Conservation (phyloP, 2,329 filamentous ascomycete species). For the Knoxdaviesia proteae region DNA sequence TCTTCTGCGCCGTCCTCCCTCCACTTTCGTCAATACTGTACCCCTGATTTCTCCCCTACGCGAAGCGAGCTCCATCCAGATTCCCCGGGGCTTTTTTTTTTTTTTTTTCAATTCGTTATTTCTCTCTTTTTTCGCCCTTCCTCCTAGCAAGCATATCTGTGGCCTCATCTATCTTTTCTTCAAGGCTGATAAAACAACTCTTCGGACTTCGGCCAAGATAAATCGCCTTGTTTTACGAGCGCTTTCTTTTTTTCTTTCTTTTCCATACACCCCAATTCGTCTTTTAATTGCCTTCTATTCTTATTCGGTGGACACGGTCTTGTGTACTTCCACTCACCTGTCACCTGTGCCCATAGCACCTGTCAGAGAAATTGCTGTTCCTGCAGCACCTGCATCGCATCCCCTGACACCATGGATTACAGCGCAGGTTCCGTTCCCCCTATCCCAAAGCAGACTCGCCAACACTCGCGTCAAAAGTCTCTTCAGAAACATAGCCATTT, state of each 20-base stretch:
- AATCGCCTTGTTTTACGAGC: neutral
- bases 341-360: neutral
- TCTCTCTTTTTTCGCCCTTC: too few relatives aligned
- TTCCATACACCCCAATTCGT: neutral
- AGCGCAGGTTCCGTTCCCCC: slow-evolving; percentile 4
- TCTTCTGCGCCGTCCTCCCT: too few relatives aligned
- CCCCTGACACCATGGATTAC: slow-evolving; percentile 4
- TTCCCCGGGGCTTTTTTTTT: too few relatives aligned
- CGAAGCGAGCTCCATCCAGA: too few relatives aligned
- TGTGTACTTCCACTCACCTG: neutral
- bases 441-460: slow-evolving; percentile 6
- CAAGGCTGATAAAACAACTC: too few relatives aligned
- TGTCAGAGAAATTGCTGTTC: neutral
- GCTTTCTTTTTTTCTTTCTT: neutral
- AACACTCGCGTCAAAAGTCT: slow-evolving; percentile 6
- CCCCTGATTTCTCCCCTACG: too few relatives aligned
- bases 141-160: too few relatives aligned
- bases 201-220: too few relatives aligned
- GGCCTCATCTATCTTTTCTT: too few relatives aligned
- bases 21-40: too few relatives aligned
- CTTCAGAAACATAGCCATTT: slow-evolving; percentile 1
- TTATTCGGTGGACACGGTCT: neutral
- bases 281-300: neutral
- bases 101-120: too few relatives aligned
- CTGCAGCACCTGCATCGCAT: neutral